Percentiles rank a stretch among this genome's conserved stretches.
Conservation (phyloP, 2,329 filamentous ascomycete genomes). For the Penicillium corylophilum region DNA sequence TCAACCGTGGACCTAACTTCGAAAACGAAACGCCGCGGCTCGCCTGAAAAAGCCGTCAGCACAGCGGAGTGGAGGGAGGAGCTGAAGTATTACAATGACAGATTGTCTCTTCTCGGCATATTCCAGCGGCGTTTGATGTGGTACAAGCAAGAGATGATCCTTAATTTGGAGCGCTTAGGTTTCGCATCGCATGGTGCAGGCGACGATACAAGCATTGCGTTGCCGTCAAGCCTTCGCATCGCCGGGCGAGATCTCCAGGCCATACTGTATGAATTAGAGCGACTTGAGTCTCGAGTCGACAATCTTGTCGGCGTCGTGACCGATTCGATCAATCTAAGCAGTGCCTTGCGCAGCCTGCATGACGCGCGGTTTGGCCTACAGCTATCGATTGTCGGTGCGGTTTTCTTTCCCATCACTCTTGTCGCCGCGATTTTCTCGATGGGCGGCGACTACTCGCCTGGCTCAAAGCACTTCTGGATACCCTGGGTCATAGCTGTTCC, state of each 20-base stretch:
- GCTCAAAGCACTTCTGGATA: neutral
- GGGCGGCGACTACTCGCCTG: neutral
- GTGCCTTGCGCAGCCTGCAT: neutral
- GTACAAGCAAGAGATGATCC: neutral
- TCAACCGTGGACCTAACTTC: neutral
- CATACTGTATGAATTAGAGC: neutral
- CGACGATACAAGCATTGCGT: neutral
- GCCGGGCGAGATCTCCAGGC: neutral
- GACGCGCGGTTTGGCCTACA: neutral
- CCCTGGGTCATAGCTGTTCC: neutral
- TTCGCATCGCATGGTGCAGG: neutral
- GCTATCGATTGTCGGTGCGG: neutral
- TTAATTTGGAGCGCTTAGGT: neutral
- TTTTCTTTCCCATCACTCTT: neutral
- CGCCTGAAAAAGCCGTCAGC: neutral
- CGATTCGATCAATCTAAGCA: neutral
- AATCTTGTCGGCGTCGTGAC: neutral
- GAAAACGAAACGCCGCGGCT: neutral
- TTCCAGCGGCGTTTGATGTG: neutral
- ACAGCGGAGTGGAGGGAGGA: neutral
- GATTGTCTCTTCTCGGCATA: neutral
- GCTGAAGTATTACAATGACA: neutral
- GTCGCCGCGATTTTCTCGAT: neutral
- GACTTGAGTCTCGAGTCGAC: neutral
- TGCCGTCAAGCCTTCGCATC: neutral